Conservation (phyloP, 345 rosid genomes). For the Acer saccharum region DNA sequence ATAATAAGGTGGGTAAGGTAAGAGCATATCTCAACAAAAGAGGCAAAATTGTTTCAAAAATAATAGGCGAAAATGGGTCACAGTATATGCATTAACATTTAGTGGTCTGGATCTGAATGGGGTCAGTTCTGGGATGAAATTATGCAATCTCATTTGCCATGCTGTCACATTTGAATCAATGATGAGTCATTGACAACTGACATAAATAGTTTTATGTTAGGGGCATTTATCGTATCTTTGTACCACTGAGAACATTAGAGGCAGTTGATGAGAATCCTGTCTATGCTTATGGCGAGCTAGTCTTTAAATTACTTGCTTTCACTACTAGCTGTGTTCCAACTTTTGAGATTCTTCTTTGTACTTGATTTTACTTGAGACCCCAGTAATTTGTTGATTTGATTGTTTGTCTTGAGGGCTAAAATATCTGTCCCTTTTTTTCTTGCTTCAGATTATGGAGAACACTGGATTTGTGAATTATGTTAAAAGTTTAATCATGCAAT, state of each 20-base stretch:
- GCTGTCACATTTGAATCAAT: not conserved
- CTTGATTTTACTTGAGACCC: constrained; percentile 8
- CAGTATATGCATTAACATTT: not conserved
- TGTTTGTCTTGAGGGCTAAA: constrained; percentile 3
- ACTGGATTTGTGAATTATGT: constrained; percentile 74
- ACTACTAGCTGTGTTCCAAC: not conserved
- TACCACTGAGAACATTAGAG: not conserved
- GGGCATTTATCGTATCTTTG: not conserved
- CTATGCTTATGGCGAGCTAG: not conserved
- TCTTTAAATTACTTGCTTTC: not conserved
- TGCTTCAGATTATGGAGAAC: constrained; percentile 81
- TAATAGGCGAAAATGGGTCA: not conserved
- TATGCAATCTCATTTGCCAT: not conserved
- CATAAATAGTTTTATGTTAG: not conserved
- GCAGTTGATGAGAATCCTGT: not conserved
- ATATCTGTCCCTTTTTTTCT: constrained; percentile 11
- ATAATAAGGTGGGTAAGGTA: not conserved
- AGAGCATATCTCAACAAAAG: not conserved
- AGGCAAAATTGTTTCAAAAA: not conserved
- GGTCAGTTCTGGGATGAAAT: not conserved
- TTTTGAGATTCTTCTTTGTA: not conserved
- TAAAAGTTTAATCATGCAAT: constrained; percentile 69
- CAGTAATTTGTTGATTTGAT: not conserved
- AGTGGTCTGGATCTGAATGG: not conserved
- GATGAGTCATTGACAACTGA: not conserved